Percentiles rank a stretch among this genome's conserved stretches.
Conservation (phyloP, 192 early-diverging fungal genomes). For the Coemansia sp. region DNA sequence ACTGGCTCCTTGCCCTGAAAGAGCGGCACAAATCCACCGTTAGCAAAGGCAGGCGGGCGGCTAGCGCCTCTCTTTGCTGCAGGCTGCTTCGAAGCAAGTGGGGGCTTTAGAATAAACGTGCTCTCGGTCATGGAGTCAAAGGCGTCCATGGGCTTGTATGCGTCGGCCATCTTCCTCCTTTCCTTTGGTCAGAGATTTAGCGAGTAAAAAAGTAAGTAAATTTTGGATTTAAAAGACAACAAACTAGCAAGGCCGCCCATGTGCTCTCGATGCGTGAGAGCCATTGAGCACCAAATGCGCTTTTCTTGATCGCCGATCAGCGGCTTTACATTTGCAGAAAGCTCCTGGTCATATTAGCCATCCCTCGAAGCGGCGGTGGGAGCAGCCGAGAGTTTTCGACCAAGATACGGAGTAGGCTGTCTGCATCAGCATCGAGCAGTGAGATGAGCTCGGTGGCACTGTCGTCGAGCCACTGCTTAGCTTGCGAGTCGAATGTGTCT, state of each 20-base stretch:
- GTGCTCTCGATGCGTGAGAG: neutral
- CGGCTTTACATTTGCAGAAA: conserved; percentile 22
- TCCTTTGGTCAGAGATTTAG: neutral
- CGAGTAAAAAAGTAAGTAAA: neutral
- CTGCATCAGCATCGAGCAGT: conserved; percentile 36
- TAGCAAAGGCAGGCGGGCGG: conserved; percentile 2
- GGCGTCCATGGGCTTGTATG: conserved; percentile 42
- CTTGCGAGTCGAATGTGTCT: conserved; percentile 14
- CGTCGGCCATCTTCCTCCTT: conserved; percentile 22
- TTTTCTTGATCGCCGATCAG: neutral
- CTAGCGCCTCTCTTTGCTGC: conserved; percentile 2
- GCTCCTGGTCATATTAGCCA: conserved; percentile 40
- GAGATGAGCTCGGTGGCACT: conserved; percentile 37
- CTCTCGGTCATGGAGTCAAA: conserved; percentile 55
- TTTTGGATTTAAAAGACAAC: neutral
- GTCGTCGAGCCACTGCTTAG: conserved; percentile 29
- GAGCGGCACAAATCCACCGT: conserved; percentile 62
- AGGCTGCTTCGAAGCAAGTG: neutral
- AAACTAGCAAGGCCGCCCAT: neutral
- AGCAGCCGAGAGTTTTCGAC: conserved; percentile 21
- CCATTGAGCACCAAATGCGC: neutral
- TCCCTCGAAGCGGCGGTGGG: conserved; percentile 33
- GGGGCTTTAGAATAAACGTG: conserved; percentile 50
- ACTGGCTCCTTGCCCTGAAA: conserved; percentile 58
- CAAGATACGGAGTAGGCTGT: conserved; percentile 11